These are phyloP conservation scores for Neofusicoccum umdonicola DNA, from an alignment of 2,329 filamentous ascomycete species.

Conservation along the genomic window DNA sequence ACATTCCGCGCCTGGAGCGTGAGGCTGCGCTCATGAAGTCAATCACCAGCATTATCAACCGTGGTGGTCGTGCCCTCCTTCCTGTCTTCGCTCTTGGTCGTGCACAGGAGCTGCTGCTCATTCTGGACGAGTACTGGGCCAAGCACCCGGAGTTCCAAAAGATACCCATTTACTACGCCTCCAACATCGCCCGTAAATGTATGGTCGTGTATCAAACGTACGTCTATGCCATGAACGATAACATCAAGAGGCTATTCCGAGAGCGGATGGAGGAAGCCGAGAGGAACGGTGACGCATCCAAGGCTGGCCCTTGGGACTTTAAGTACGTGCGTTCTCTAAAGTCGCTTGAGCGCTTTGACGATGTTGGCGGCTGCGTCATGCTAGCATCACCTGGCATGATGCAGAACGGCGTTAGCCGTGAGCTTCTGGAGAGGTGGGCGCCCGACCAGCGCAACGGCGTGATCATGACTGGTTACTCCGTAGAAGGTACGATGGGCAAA, in stretches of 20 bases:
- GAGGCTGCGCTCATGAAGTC: constrained; percentile 95
- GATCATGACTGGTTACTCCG: constrained; percentile 96
- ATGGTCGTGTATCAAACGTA: constrained; percentile 99
- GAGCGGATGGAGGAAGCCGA: constrained; percentile 91
- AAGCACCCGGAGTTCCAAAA: constrained; percentile 86
- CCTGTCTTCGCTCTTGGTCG: constrained; percentile 92
- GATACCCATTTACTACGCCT: constrained; percentile 95
- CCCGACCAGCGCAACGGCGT: constrained; percentile 97
- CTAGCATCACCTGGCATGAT: constrained; percentile 97
- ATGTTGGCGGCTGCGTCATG: constrained; percentile 94
- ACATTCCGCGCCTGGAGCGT: constrained; percentile 84
- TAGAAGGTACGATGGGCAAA: constrained; percentile 98
- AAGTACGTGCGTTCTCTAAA: constrained; percentile 89
- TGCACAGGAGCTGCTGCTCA: constrained; percentile 89
- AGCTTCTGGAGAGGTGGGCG: constrained; percentile 91
- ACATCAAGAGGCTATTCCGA: constrained; percentile 92
- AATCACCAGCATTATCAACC: constrained; percentile 85
- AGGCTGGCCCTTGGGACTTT: constrained; percentile 94
- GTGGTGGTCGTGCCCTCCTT: constrained; percentile 88
- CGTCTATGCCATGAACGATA: constrained; percentile 97
- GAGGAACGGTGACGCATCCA: constrained; percentile 68
- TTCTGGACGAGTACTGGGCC: constrained; percentile 95
- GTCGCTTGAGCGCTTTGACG: constrained; percentile 91
- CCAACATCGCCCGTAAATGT: constrained; percentile 89
- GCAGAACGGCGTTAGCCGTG: constrained; percentile 90